A percentile compares a stretch with the other conserved stretches of the same genome.
Conservation (phyloP, 352 stramenopile genomes). For the Pythium phragmiticola region DNA sequence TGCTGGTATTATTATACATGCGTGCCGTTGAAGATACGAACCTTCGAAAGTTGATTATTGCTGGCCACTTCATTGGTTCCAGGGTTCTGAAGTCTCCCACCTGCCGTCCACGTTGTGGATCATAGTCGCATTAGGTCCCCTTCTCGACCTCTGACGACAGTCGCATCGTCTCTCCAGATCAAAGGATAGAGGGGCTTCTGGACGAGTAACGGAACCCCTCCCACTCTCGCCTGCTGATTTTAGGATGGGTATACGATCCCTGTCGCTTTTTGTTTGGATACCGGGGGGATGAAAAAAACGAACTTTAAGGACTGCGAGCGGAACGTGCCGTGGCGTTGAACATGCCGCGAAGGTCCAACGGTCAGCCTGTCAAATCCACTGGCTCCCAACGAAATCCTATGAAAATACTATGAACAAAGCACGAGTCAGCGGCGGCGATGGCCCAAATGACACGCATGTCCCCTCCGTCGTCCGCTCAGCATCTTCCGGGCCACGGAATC, state of each 20-base stretch:
- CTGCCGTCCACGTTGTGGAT: slow-evolving; percentile 3
- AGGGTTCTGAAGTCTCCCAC: not conserved
- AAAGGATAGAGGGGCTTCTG: not conserved
- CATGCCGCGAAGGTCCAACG: slow-evolving; percentile 7
- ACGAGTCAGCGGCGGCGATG: slow-evolving; percentile 5
- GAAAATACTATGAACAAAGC: not conserved
- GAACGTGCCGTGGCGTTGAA: slow-evolving; percentile 11
- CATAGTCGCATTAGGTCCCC: not conserved
- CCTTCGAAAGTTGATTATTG: not conserved
- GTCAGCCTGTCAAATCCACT: slow-evolving; percentile 1
- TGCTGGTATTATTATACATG: not conserved
- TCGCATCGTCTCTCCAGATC: slow-evolving; percentile 6
- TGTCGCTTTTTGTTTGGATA: not conserved
- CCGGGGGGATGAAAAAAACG: not conserved
- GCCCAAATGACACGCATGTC: slow-evolving; percentile 13
- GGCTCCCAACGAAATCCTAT: not conserved
- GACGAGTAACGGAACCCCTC: not conserved
- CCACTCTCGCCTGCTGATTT: not conserved
- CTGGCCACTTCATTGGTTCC: not conserved
- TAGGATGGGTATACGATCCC: not conserved
- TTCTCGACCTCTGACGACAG: slow-evolving; percentile 11
- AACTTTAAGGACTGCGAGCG: not conserved
- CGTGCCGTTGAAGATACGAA: slow-evolving; percentile 11
- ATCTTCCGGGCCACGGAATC: not conserved
- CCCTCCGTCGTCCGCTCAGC: not conserved